These are phyloP conservation scores for Carex scoparia DNA, from an alignment of 176 grass and related monocot genomes.

Conservation along the genomic window DNA sequence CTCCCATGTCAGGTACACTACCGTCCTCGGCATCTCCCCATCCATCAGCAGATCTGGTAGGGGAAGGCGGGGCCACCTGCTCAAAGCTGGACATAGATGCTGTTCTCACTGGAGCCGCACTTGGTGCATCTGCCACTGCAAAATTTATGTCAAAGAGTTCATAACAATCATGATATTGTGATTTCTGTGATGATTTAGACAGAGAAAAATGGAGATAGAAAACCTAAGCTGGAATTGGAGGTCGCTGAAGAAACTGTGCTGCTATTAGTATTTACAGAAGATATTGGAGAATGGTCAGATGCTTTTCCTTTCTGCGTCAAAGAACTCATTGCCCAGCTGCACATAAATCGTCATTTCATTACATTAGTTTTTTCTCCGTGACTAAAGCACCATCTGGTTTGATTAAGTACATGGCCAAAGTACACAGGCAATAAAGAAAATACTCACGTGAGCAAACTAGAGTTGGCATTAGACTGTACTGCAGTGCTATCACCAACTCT, in stretches of 20 bases:
- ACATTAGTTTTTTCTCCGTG: neutral
- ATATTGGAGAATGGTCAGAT: constrained; percentile 54
- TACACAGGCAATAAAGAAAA: constrained; percentile 11
- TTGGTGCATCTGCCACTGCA: constrained; percentile 26
- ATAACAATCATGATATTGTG: constrained; percentile 7
- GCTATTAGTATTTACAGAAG: constrained; percentile 58
- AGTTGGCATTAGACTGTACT: constrained; percentile 58
- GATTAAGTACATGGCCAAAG: neutral
- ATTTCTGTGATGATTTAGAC: constrained; percentile 22
- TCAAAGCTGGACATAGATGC: constrained; percentile 51
- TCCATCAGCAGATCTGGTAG: constrained; percentile 64
- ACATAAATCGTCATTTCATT: constrained; percentile 24
- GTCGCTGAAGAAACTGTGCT: constrained; percentile 40
- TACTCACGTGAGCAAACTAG: constrained; percentile 77
- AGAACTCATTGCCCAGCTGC: constrained; percentile 99
- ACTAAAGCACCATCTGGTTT: neutral
- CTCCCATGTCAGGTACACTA: constrained; percentile 41
- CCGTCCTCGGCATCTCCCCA: constrained; percentile 78
- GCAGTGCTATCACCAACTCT: constrained; percentile 36
- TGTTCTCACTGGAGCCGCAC: constrained; percentile 27
- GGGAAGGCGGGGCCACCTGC: constrained; percentile 63
- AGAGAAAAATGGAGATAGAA: constrained; percentile 18
- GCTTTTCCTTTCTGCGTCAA: constrained; percentile 88
- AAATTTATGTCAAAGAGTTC: constrained; percentile 11
- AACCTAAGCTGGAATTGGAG: constrained; percentile 49